These are phyloP conservation scores for Magnusiomyces clavatus DNA, from an alignment of 1,139 yeast genomes.

Conservation along the genomic window DNA sequence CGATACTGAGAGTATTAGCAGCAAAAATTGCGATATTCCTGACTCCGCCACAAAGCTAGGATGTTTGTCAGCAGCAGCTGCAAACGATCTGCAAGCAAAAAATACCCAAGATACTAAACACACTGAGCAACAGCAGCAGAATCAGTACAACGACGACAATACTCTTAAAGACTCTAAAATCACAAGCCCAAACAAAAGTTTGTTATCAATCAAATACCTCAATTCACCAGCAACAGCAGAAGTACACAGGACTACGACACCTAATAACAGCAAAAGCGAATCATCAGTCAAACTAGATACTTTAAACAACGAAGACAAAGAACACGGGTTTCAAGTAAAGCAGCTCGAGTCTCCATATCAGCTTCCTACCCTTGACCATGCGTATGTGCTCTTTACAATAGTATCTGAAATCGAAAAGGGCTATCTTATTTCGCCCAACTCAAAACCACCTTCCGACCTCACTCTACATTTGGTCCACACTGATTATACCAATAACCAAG, in stretches of 20 bases:
- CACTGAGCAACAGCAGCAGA: no score
- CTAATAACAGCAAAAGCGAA: conserved; percentile 30
- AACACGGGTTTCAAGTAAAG: background rate
- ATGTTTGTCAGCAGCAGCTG: no score
- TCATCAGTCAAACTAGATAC: background rate
- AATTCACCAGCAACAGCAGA: background rate
- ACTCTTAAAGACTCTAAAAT: background rate
- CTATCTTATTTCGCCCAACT: conserved; percentile 67
- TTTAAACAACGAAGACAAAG: background rate
- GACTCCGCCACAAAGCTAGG: conserved; percentile 1
- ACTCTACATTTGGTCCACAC: conserved; percentile 51
- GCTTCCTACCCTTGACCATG: conserved; percentile 32
- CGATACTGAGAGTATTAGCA: conserved; percentile 17
- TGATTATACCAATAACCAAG: conserved; percentile 33
- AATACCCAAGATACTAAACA: no score
- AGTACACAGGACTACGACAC: background rate
- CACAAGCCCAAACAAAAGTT: background rate
- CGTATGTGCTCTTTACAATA: conserved; percentile 61
- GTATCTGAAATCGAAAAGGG: conserved; percentile 57
- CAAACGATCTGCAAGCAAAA: no score
- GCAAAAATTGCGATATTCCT: conserved; percentile 5
- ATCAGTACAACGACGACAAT: no score
- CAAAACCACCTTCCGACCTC: conserved; percentile 41
- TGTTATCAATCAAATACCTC: background rate
- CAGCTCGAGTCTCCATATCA: background rate